A percentile compares a stretch with the other conserved stretches of the same genome.
Conservation (phyloP, 305 asterid genomes). For the Withania somnifera region DNA sequence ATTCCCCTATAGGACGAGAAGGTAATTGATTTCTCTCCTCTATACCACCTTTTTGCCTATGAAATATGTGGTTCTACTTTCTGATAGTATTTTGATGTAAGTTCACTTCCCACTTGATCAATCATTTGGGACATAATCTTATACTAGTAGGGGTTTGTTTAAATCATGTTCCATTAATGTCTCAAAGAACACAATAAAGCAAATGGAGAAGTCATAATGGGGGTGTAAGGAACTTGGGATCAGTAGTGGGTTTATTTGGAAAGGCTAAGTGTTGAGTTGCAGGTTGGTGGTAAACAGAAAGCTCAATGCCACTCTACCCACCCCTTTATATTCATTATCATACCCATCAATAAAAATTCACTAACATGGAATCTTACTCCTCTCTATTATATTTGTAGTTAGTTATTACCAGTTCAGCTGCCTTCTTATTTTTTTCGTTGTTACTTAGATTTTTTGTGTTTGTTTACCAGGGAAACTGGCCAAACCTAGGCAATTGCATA, state of each 20-base stretch:
- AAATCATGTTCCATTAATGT: not conserved
- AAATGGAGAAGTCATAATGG: not conserved
- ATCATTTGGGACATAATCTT: not conserved
- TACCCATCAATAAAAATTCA: no score
- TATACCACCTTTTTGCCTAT: not conserved
- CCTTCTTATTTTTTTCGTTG: not conserved
- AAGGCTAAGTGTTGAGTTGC: not conserved
- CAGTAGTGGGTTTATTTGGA: not conserved
- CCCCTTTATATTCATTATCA: not conserved
- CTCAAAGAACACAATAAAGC: not conserved
- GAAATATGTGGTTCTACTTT: not conserved
- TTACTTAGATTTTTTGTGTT: not conserved
- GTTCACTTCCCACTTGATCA: not conserved
- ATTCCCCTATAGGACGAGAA: slow-evolving; percentile 98
- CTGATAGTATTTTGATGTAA: not conserved
- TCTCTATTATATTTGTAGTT: not conserved
- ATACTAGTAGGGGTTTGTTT: not conserved
- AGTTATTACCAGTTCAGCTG: not conserved
- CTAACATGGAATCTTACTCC: not conserved
- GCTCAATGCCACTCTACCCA: not conserved
- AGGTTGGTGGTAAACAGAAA: not conserved
- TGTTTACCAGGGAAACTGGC: slow-evolving; percentile 75
- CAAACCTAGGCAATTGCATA: slow-evolving; percentile 97
- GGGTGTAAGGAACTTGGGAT: not conserved
- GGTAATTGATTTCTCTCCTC: slow-evolving; percentile 28